A percentile compares a stretch with the other conserved stretches of the same genome.
Conservation (phyloP, 2,329 filamentous ascomycete species). For the Dactylellina parvicollis region DNA sequence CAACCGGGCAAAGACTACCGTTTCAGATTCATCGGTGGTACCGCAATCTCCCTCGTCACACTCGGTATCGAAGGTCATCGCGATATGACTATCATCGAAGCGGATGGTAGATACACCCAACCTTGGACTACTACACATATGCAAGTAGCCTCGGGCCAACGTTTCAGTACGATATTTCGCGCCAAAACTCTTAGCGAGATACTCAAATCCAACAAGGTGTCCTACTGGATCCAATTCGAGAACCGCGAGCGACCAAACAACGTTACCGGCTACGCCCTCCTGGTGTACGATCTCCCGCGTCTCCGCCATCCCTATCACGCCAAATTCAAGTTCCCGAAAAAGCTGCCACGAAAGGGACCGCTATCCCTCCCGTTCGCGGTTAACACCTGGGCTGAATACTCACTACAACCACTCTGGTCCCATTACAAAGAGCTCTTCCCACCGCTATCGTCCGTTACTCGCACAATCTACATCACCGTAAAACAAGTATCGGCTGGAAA, state of each 20-base stretch:
- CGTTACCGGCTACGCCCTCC: constrained; percentile 65
- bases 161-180: constrained; percentile 69
- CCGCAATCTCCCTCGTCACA: constrained; percentile 67
- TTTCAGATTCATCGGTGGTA: constrained; percentile 70
- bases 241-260: constrained; percentile 65
- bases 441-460: constrained; percentile 64
- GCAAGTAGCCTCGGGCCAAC: constrained; percentile 69
- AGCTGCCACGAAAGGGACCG: constrained; percentile 59
- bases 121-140: constrained; percentile 65
- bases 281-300: constrained; percentile 62
- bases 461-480: constrained; percentile 65
- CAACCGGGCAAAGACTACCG: constrained; percentile 71
- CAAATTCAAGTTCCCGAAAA: constrained; percentile 52
- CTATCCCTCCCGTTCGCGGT: constrained; percentile 61
- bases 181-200: constrained; percentile 62
- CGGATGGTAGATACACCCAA: constrained; percentile 68
- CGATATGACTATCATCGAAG: constrained; percentile 69
- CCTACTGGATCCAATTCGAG: constrained; percentile 65
- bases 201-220: constrained; percentile 59
- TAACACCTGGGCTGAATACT: constrained; percentile 64
- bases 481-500: constrained; percentile 62
- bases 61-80: constrained; percentile 69
- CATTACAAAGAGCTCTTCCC: constrained; percentile 60
- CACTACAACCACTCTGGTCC: constrained; percentile 62
- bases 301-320: background rate